Evolutionary conservation across 2,329 filamentous ascomycete genomes (phyloP), one percentile per base, ranked within the genome.

Genomic region (Fusarium nematophilum): DNA sequence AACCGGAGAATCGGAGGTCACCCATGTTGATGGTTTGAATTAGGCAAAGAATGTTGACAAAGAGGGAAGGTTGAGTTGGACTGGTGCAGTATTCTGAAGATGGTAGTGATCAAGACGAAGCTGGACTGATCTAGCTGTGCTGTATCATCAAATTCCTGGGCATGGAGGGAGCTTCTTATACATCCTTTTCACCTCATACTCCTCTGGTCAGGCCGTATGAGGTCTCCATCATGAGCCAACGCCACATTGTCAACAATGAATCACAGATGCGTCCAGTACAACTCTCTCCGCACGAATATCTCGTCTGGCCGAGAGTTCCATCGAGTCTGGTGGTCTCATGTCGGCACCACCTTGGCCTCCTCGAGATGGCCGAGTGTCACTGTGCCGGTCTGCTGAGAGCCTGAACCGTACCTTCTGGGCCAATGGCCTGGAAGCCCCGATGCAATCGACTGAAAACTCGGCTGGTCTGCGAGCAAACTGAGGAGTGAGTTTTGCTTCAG

Each of bases 11-110:
- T 49, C 52, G 51, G 17, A 64, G 52, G 21, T 64, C 59, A 44
- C 61, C 61, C 61, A 64, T 64, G 11, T 44, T 64, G 58, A 17
- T 11, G 13, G 30, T 11, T 26, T 31, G 26, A 25, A n/a, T 10
- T 30, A 30, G 9, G n/a, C n/a, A 30, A 30, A 14, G 26, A n/a
- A 14, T 39, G 25, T 31, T 39, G 45, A 15, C 10, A 15, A 39
- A 36, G 36, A 11, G n/a, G 21, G 21, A n/a, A 34, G 25, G 25
- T 36, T 36, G 15, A 46, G 31, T 34, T 29, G 33, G 17, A 34
- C 34, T n/a, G 18, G 33, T 45, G 30, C 42, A 34, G 25, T 25
- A n/a, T 1, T 14, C 15, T 13, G n/a, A 33, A 11, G 13, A 33
- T 11, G 15, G 30, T 33, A 17, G 23, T 34, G 36, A 21, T 34